Evolutionary conservation across 106 monocot species (phyloP), one percentile per base, ranked within the genome.

Genomic region (Xerophyta viscosa): DNA sequence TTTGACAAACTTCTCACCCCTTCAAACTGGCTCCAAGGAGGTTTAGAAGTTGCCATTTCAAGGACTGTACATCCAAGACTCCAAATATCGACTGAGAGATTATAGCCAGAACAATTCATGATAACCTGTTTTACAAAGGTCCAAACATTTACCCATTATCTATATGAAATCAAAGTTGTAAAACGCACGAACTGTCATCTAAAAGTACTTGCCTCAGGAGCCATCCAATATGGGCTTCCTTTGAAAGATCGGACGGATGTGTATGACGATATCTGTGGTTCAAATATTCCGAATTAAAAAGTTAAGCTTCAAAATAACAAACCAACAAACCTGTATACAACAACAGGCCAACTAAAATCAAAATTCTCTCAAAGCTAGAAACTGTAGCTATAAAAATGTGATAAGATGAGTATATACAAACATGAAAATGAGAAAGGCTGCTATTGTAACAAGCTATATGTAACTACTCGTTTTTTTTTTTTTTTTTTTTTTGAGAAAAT

Each of bases 221-320:
- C 98, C 82, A 99, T 99, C 98, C 98, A 99, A 37, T 99, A 86
- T 20, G 98, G 98, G 51, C 90, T 99, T 77, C 98, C 98, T 66
- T 90, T 99, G 54, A 99, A 86, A 39, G 98, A 90, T 17, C 72
- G 78, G 67, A 89, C 79, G 47, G 80, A 75, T 60, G 67, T 61
- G 57, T 72, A 87, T 37, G 83, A 71, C 39, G 87, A 70, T 46
- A 75, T 93, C 93, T 93, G n/a, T 93, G 88, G 46, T 61, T 50
- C n/a, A n/a, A n/a, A 18, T 8, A 31, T 50, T 3, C 3, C 12
- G 1, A 6, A 43, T 14, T 8, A 20, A 30, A 43, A 52, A 11
- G 50, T 15, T 39, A 39, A 39, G 39, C n/a, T n/a, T n/a, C n/a
- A n/a, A n/a, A n/a, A n/a, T n/a, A n/a, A n/a, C n/a, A n/a, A n/a